These are phyloP conservation scores for Prunus fruticosa DNA, from an alignment of 306 rosid species.

Conservation along the genomic window DNA sequence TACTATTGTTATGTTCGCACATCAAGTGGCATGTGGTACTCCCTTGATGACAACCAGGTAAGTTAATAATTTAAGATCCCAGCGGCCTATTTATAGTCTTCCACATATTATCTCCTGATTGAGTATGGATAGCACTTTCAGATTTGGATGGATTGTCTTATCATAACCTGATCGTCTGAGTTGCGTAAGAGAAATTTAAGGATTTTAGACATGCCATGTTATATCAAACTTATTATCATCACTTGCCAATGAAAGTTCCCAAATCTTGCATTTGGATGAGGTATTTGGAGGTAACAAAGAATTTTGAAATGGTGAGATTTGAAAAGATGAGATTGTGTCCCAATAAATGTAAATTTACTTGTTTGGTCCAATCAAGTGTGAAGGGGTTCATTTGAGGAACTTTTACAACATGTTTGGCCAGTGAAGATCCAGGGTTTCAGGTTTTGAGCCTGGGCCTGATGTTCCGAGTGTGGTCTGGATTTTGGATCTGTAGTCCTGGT, in stretches of 20 bases:
- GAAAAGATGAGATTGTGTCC: neutral
- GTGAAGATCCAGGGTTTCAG: neutral
- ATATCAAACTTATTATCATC: neutral
- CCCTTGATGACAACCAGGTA: constrained; percentile 89
- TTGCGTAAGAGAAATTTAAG: neutral
- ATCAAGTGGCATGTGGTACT: constrained; percentile 86
- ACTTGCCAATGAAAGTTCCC: neutral
- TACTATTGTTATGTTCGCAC: constrained; percentile 94
- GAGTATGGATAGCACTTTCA: neutral
- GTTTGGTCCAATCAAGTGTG: neutral
- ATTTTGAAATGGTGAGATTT: neutral
- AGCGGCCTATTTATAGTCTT: neutral
- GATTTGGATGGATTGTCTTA: neutral
- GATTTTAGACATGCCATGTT: neutral
- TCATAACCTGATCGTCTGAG: neutral
- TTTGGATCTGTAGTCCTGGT: neutral
- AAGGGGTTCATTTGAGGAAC: neutral
- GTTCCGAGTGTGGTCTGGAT: neutral
- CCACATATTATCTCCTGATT: neutral
- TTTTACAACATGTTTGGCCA: neutral
- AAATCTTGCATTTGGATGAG: neutral
- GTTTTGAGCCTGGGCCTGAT: neutral
- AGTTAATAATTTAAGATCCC: constrained; percentile 9
- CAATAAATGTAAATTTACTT: neutral
- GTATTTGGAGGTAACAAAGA: neutral